These are phyloP conservation scores for Trichocladium antarcticum DNA, from an alignment of 495 filamentous ascomycete species.

Conservation along the genomic window DNA sequence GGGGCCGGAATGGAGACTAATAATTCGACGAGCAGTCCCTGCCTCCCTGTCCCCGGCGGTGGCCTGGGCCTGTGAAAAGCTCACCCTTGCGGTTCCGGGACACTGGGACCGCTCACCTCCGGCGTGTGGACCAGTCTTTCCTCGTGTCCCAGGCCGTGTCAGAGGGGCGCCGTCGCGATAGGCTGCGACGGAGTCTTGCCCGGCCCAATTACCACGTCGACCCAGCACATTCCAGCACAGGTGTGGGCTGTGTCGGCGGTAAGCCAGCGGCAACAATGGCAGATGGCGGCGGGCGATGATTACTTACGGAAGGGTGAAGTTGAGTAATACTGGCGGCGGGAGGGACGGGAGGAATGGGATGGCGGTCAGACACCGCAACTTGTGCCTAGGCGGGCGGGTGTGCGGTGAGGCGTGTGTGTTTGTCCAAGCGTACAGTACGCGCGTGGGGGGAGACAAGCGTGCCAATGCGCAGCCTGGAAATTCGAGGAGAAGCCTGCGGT, in stretches of 20 bases:
- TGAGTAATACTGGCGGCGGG: conserved; percentile 7
- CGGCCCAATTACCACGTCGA: conserved; percentile 3
- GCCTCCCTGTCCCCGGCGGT: too few species aligned
- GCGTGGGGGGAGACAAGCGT: conserved; percentile 18
- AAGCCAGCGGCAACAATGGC: too few species aligned
- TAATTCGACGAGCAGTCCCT: too few species aligned
- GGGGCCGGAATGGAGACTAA: conserved; percentile 7
- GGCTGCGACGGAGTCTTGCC: neutral
- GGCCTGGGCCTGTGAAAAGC: too few species aligned
- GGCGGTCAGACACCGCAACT: conserved; percentile 29
- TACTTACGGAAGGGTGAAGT: neutral
- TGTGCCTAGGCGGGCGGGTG: conserved; percentile 1
- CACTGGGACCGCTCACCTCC: too few species aligned
- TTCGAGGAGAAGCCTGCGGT: conserved; percentile 8
- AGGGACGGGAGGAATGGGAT: conserved; percentile 1
- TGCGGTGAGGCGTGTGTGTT: conserved; percentile 6
- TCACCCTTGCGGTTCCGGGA: too few species aligned
- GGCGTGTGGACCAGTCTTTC: neutral
- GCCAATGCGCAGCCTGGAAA: conserved; percentile 16
- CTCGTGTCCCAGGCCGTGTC: too few species aligned
- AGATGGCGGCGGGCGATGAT: neutral
- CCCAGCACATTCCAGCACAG: too few species aligned
- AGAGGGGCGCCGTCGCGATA: neutral
- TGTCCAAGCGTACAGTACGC: conserved; percentile 13
- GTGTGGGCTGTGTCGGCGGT: too few species aligned